Base-by-base conservation (phyloP, 345 rosid species). In the Brassica incana region DNA sequence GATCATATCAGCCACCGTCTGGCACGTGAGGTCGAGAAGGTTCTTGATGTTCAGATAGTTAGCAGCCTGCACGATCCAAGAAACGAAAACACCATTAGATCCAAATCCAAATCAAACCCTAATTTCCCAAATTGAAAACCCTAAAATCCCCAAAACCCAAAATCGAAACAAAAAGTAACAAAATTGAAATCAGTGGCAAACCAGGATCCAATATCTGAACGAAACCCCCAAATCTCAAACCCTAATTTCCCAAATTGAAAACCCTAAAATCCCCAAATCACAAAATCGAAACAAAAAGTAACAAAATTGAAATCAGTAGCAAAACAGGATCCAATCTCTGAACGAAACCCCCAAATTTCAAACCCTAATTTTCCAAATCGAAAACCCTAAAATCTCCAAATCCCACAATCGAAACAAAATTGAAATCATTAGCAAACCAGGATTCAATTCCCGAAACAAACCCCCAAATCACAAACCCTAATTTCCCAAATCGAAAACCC, bases 1-100 rank as follows among this genome's bases (percentile, higher is more conserved):
- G 40, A 91, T 90, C 90, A 87, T 84, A 78, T 91, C 92, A 0
- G 91, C 92, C 36, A 88, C 91, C 5, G 87, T 81, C 40, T 82
- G 88, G 77, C 92, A 90, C 48, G 92, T 87, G 7, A 91, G 78
- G 56, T 86, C 92, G 50, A 91, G 84, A 56, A 90, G 65, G 18
- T 77, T 59, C 87, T 82, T 83, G 73, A 88, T 87, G 74, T 91
- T 60, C 64, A 91, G 58, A 16, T 85, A 90, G 63, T 91, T 90
- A 0, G 97, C 89, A 16, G 97, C 97, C 97, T 91, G 74, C 72
- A 23, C 50, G 0, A 59, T 9, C 9, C 18, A 64, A 50, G 0
- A 32, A 23, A 4, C 14, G 1, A 1, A 0, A 33, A 1, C 0
- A 9, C 40, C 40, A 32, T 56, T 11, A 48, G 65, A 8, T 62